Evolutionary conservation across 495 filamentous ascomycete species (phyloP), one percentile per base, ranked within the genome.

Genomic region (Talaromyces adpressus): DNA sequence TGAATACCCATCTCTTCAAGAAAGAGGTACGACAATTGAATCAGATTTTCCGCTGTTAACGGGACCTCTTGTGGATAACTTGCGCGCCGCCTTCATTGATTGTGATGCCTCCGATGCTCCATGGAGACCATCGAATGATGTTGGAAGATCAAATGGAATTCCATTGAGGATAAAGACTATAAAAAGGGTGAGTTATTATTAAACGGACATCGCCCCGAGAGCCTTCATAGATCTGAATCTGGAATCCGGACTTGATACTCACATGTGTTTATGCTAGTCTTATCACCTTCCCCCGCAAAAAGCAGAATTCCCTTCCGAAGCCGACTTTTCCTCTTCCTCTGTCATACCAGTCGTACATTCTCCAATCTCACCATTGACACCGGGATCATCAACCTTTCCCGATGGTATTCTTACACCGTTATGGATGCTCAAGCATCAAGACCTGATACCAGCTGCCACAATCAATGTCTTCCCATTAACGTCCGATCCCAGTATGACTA

Each of bases 371-470:
- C 93, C 93, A 6, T 79, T 97, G 59, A 91, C 89, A 20, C 91
- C 91, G 3, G 80, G 82, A 27, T 94, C 92, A 0, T 81, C 85
- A 3, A 83, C 93, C 14, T 97, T 90, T 65, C 91, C 93, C 18
- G 93, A 97, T 78, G 93, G 93, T 4, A 71, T 96, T 41, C 85
- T 97, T 71, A 85, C 90, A 34, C 82, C 88, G 3, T 74, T 86
- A 60, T 97, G 93, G 93, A 77, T 91, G 18, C 83, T 83, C 41
- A 97, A 96, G 71, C 92, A 97, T 71, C 91, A 96, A 66, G 75
- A 86, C 7, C 78, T 90, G 6, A 77, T 97, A 39, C 93, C 93
- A 1, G 86, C 91, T 47, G 83, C 89, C n/a, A 86, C 89, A 60
- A 79, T 95, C 39, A 87, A 89, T 65, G 91, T 91, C 79, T 87